Percentiles rank a stretch among this genome's conserved stretches.
These are phyloP conservation scores for Bruguiera hainesii DNA, from an alignment of 441 rosid species.

Conservation along the genomic window DNA sequence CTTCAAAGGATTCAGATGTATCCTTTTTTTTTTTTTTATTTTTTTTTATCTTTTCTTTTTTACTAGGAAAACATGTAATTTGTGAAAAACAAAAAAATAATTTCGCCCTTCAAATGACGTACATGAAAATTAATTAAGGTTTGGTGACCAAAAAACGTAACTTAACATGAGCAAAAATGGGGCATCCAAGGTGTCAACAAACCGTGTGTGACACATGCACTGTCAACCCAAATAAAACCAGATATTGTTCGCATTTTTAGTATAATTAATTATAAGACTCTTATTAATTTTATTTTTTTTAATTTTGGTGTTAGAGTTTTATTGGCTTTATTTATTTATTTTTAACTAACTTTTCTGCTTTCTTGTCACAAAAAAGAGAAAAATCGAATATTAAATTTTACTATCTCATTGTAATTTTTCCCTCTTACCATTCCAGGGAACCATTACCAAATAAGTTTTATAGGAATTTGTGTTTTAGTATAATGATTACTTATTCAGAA, in stretches of 20 bases:
- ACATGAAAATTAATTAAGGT: too few species aligned
- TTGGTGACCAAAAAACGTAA: conserved; percentile 6
- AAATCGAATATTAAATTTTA: too few species aligned
- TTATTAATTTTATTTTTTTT: background rate
- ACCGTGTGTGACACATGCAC: too few species aligned
- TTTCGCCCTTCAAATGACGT: background rate
- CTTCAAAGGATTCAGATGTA: background rate
- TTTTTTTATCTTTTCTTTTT: background rate
- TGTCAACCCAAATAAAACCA: background rate
- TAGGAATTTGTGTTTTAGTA: too few species aligned
- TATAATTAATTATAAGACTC: background rate
- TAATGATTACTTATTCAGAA: too few species aligned
- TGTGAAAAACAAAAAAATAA: too few species aligned
- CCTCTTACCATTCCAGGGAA: too few species aligned
- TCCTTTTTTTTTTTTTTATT: background rate
- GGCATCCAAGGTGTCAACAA: background rate
- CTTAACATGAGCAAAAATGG: conserved; percentile 1
- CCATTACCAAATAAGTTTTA: too few species aligned
- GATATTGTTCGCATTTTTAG: background rate
- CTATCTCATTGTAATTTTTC: too few species aligned
- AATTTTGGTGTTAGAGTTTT: background rate
- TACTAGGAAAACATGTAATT: too few species aligned
- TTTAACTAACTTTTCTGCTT: too few species aligned
- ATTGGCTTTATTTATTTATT: background rate
- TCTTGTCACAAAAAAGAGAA: too few species aligned